These are phyloP conservation scores for Codiaeum variegatum DNA, from an alignment of 441 rosid genomes.

Conservation along the genomic window DNA sequence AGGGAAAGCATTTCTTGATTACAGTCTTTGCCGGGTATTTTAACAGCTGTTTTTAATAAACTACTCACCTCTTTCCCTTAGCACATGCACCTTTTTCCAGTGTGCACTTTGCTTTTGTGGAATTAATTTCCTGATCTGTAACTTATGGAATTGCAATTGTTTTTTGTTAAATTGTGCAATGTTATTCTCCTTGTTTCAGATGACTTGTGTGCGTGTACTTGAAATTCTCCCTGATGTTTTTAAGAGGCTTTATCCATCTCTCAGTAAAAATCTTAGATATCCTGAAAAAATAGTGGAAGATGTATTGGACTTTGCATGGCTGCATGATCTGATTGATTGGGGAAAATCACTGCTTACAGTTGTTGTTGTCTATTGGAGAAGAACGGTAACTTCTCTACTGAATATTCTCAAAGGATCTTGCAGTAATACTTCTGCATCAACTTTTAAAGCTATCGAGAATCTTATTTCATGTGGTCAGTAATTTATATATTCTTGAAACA, in stretches of 20 bases:
- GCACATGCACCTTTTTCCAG: background rate
- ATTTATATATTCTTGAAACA: slow-evolving; percentile 5
- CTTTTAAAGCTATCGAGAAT: slow-evolving; percentile 51
- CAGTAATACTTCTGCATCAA: slow-evolving; percentile 35
- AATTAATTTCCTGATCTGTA: background rate
- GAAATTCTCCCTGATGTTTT: slow-evolving; percentile 81
- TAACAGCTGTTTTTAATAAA: slow-evolving; percentile 15
- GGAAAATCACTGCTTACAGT: slow-evolving; percentile 90
- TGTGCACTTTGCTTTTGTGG: slow-evolving; percentile 3
- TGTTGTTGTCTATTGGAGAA: slow-evolving; percentile 82
- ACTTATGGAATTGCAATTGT: background rate
- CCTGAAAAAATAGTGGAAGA: slow-evolving; percentile 36
- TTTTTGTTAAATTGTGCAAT: background rate
- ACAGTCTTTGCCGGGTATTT: slow-evolving; percentile 81
- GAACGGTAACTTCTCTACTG: slow-evolving; percentile 59
- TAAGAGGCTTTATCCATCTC: slow-evolving; percentile 49
- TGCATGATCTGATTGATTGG: slow-evolving; percentile 91
- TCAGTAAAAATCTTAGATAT: slow-evolving; percentile 27
- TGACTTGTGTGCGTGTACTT: slow-evolving; percentile 91
- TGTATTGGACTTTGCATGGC: slow-evolving; percentile 65
- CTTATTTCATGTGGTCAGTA: slow-evolving; percentile 67
- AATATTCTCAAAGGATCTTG: slow-evolving; percentile 49
- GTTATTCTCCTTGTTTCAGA: slow-evolving; percentile 47
- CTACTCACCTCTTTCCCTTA: slow-evolving; percentile 15
- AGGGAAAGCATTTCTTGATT: slow-evolving; percentile 76